A percentile compares a stretch with the other conserved stretches of the same genome.
phyloP scores from a whole-genome alignment of 2,329 filamentous ascomycete genomes.

The Dryadomyces sulphureus region DNA sequence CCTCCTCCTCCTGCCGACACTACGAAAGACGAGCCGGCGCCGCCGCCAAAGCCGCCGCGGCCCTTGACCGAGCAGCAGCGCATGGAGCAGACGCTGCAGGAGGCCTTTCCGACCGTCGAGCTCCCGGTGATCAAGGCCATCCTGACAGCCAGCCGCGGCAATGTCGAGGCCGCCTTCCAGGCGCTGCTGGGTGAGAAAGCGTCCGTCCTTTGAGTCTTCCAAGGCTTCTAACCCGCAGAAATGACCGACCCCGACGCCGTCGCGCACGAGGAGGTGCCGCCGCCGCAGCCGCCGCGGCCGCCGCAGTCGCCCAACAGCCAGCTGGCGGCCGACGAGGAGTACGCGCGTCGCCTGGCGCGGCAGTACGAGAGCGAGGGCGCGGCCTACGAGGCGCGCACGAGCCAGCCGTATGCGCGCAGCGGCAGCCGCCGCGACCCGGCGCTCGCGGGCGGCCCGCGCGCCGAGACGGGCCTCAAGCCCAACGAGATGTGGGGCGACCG shows the following conservation, averaged over 20 bases:
- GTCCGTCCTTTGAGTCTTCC: not conserved
- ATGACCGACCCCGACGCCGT: conserved; percentile 67
- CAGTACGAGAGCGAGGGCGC: conserved; percentile 57
- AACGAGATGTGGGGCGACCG: conserved; percentile 49
- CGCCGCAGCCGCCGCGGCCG: conserved; percentile 65
- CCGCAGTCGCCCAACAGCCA: conserved; percentile 54
- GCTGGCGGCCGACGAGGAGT: conserved; percentile 78
- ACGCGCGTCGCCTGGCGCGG: conserved; percentile 79
- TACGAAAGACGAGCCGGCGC: conserved; percentile 21
- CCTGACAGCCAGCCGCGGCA: conserved; percentile 68
- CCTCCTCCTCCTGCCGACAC: conserved; percentile 4
- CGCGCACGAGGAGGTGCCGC: conserved; percentile 42
- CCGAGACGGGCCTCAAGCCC: conserved; percentile 36
- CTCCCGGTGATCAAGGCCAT: conserved; percentile 71
- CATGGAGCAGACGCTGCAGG: conserved; percentile 75
- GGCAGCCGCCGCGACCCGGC: conserved; percentile 6
- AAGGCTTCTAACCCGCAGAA: conserved; percentile 26
- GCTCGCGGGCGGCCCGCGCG: conserved; percentile 22
- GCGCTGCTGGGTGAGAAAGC: conserved; percentile 59
- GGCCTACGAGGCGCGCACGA: conserved; percentile 40
- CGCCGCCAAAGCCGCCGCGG: conserved; percentile 73
- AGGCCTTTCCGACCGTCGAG: conserved; percentile 85
- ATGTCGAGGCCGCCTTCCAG: conserved; percentile 89
- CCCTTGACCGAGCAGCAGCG: conserved; percentile 71
- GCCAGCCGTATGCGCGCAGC: conserved; percentile 21